Conservation (phyloP, 805 yeast genomes). For the Saccharomycopsis sp. region DNA sequence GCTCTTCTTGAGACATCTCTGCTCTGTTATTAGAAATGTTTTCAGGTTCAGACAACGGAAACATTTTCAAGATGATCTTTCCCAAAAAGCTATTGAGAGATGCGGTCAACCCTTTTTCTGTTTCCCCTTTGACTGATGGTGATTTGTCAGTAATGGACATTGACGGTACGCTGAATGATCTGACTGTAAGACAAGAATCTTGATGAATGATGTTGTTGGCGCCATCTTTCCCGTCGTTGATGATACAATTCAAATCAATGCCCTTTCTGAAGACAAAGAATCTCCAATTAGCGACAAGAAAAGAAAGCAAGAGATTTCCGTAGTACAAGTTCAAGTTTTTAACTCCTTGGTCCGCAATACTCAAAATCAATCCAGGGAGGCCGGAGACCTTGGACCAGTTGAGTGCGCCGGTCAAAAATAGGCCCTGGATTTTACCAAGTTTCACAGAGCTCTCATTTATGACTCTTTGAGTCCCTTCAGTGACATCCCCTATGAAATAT, state of each 20-base stretch:
- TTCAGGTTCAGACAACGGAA: constrained; percentile 42
- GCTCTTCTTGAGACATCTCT: constrained; percentile 5
- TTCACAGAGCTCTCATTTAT: constrained; percentile 54
- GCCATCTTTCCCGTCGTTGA: constrained; percentile 22
- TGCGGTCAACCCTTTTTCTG: not conserved
- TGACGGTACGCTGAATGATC: constrained; percentile 30
- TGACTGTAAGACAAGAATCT: constrained; percentile 35
- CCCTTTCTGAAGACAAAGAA: constrained; percentile 80
- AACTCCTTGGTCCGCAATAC: constrained; percentile 73
- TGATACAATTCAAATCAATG: constrained; percentile 36
- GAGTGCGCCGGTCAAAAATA: constrained; percentile 74
- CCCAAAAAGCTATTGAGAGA: constrained; percentile 16
- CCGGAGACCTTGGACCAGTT: constrained; percentile 86
- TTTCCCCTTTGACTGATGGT: not conserved
- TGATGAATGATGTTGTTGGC: constrained; percentile 24
- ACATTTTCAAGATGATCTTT: constrained; percentile 44
- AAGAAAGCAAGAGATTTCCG: constrained; percentile 42
- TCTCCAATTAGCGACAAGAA: constrained; percentile 75
- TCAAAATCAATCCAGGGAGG: constrained; percentile 79
- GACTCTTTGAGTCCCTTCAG: constrained; percentile 83
- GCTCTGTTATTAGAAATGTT: constrained; percentile 32
- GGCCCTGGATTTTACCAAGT: constrained; percentile 50
- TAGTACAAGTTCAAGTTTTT: constrained; percentile 48
- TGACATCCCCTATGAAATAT: constrained; percentile 69
- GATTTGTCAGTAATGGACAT: not conserved